phyloP scores from a whole-genome alignment of 306 rosid genomes.

The Dalbergia cochinchinensis region DNA sequence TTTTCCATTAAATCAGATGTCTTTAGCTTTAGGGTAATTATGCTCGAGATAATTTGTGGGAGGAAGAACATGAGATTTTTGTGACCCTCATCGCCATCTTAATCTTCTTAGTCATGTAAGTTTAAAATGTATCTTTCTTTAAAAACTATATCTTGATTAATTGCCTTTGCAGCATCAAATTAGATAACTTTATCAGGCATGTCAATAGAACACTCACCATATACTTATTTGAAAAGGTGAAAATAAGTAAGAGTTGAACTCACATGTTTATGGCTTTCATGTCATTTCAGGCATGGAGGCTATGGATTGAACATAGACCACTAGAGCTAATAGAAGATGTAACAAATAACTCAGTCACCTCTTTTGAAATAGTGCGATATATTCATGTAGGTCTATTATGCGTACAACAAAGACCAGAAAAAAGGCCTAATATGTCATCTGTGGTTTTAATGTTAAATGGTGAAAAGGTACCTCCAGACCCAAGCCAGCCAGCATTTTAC shows the following conservation, averaged over 20 bases:
- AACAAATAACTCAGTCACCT: background rate
- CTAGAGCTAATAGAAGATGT: background rate
- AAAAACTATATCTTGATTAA: no score
- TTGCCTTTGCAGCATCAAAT: background rate
- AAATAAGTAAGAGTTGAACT: background rate
- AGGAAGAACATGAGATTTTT: background rate
- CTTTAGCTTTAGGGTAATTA: background rate
- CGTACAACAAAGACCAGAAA: constrained; percentile 20
- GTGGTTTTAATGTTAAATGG: constrained; percentile 18
- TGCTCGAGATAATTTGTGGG: background rate
- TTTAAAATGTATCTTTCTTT: background rate
- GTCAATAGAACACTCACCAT: background rate
- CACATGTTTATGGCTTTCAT: background rate
- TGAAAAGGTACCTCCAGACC: background rate
- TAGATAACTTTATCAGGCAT: background rate
- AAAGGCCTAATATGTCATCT: background rate
- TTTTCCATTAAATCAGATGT: constrained; percentile 6
- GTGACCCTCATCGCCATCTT: background rate
- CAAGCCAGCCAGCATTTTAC: background rate
- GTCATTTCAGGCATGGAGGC: constrained; percentile 22
- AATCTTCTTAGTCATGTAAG: constrained; percentile 23
- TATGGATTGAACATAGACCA: constrained; percentile 23
- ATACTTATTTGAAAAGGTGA: background rate
- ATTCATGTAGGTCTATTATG: constrained; percentile 19
- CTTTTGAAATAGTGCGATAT: background rate